These are phyloP conservation scores for Penicillium corylophilum DNA, from an alignment of 2,329 filamentous ascomycete genomes.

Conservation along the genomic window DNA sequence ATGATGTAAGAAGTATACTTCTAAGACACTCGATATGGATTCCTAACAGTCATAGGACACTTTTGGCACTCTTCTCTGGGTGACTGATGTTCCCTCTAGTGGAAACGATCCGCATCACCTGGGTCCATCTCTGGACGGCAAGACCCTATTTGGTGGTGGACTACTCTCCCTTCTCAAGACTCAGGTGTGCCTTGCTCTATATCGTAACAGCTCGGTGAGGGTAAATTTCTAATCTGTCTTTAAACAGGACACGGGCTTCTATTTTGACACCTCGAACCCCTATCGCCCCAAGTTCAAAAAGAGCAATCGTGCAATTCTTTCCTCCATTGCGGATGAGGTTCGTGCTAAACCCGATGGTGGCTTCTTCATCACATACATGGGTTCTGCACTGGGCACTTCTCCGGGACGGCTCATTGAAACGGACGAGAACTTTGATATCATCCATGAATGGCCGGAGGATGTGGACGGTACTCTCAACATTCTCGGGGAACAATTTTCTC, in stretches of 20 bases:
- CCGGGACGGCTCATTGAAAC: constrained; percentile 63
- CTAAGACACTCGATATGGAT: too few relatives aligned
- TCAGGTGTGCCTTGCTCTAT: constrained; percentile 27
- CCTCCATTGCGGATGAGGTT: constrained; percentile 63
- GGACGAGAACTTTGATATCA: constrained; percentile 59
- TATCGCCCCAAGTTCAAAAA: constrained; percentile 60
- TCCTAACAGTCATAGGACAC: constrained; percentile 46
- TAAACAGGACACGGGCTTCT: constrained; percentile 58
- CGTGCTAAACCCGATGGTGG: constrained; percentile 62
- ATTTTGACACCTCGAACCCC: constrained; percentile 60
- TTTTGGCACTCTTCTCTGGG: constrained; percentile 58
- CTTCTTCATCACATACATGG: constrained; percentile 64
- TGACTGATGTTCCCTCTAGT: constrained; percentile 59
- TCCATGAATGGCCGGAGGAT: constrained; percentile 63
- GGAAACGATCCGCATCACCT: constrained; percentile 63
- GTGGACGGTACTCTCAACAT: constrained; percentile 55
- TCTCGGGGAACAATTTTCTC: constrained; percentile 60
- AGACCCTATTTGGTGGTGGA: constrained; percentile 58
- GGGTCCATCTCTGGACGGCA: constrained; percentile 55
- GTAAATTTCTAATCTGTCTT: neutral
- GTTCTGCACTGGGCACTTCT: constrained; percentile 57
- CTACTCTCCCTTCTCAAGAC: constrained; percentile 60
- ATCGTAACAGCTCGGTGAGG: too few relatives aligned
- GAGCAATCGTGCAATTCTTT: constrained; percentile 59
- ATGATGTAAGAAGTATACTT: constrained; percentile 48